phyloP scores from a whole-genome alignment of 2,329 filamentous ascomycete genomes.

The Sporothrix protearum region DNA sequence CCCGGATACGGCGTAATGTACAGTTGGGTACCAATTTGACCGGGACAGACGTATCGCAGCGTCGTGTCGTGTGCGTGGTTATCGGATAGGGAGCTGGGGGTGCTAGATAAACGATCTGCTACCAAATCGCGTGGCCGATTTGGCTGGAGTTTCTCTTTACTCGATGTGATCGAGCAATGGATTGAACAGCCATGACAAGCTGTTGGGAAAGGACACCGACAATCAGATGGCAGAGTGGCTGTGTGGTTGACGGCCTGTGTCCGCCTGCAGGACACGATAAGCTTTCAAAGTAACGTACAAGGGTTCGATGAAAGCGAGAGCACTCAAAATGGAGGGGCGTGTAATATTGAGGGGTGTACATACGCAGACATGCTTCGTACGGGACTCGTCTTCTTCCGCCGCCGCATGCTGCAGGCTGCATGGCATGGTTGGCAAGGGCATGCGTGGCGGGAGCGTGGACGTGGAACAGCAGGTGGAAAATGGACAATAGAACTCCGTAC shows the following conservation, averaged over 20 bases:
- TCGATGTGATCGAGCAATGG: constrained; percentile 27
- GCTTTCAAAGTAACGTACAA: neutral
- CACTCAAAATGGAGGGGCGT: neutral
- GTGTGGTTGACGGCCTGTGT: neutral
- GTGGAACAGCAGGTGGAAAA: neutral
- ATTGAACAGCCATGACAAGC: constrained; percentile 17
- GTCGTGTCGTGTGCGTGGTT: neutral
- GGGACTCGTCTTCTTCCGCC: neutral
- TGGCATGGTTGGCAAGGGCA: neutral
- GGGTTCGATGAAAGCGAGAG: neutral
- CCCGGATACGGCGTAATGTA: neutral
- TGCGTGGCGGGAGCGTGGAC: neutral
- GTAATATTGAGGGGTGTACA: neutral
- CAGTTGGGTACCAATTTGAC: neutral
- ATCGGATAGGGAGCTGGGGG: neutral
- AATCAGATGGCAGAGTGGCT: neutral
- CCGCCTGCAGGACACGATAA: constrained; percentile 10
- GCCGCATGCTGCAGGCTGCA: neutral
- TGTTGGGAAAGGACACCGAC: neutral
- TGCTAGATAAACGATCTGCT: neutral
- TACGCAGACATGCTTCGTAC: neutral
- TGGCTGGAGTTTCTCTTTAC: constrained; percentile 18
- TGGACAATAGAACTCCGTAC: too few relatives aligned
- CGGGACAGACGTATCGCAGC: neutral
- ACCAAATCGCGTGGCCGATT: neutral